These are phyloP conservation scores for Gremmenia infestans DNA, from an alignment of 2,329 filamentous ascomycete species.

Conservation along the genomic window DNA sequence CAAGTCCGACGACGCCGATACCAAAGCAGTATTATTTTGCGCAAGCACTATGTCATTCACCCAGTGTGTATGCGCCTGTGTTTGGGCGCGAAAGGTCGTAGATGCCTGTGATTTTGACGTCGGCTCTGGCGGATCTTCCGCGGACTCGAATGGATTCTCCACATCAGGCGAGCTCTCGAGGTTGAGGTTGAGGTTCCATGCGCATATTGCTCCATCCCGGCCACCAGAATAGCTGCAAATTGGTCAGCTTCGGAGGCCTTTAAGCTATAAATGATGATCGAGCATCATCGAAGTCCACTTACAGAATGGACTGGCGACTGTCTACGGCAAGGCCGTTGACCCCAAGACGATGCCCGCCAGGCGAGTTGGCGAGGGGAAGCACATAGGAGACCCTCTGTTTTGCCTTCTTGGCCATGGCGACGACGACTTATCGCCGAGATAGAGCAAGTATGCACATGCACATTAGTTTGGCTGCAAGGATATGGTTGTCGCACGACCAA, in stretches of 20 bases:
- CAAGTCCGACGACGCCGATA: constrained; percentile 69
- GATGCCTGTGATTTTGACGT: constrained; percentile 40
- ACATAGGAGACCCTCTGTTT: constrained; percentile 70
- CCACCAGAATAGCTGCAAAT: constrained; percentile 83
- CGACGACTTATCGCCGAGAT: constrained; percentile 4
- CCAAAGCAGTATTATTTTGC: constrained; percentile 58
- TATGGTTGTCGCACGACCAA: background rate
- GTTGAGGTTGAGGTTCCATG: constrained; percentile 83
- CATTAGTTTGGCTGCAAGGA: background rate
- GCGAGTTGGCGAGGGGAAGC: constrained; percentile 66
- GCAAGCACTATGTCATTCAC: constrained; percentile 69
- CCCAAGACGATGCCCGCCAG: constrained; percentile 84
- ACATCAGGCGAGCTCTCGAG: constrained; percentile 36
- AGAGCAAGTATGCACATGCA: constrained; percentile 1
- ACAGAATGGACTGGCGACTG: constrained; percentile 78
- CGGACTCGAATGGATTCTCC: constrained; percentile 29
- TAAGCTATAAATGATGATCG: background rate
- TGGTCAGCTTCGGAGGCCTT: constrained; percentile 8
- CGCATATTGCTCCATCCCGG: constrained; percentile 90
- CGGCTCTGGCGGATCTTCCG: constrained; percentile 26
- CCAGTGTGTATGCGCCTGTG: constrained; percentile 74
- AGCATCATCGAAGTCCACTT: constrained; percentile 24
- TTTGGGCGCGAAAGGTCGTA: constrained; percentile 55
- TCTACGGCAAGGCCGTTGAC: constrained; percentile 94
- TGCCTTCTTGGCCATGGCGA: constrained; percentile 49